Conservation (phyloP, 345 rosid genomes). For the Eucalyptus marginata region DNA sequence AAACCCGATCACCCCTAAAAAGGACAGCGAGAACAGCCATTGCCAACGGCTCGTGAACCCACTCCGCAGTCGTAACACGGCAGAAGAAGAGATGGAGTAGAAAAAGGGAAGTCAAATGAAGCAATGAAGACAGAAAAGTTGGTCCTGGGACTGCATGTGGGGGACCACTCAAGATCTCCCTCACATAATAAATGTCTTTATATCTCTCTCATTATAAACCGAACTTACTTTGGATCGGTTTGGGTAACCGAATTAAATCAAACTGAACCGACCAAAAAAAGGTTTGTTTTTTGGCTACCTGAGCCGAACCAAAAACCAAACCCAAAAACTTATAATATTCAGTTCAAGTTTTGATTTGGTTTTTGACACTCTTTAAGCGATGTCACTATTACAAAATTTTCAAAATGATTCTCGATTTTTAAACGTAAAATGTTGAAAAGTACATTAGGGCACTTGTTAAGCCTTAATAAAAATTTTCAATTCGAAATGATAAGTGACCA, state of each 20-base stretch:
- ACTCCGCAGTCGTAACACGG: slow-evolving; percentile 30
- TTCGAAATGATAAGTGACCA: background rate
- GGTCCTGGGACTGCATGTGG: rapidly evolving
- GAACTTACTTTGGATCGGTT: background rate
- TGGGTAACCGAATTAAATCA: background rate
- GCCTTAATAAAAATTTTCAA: background rate
- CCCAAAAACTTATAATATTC: no score
- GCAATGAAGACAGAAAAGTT: background rate
- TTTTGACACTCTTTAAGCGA: no score
- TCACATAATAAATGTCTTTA: background rate
- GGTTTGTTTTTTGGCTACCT: no score
- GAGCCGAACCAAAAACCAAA: no score
- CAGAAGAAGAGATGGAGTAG: background rate
- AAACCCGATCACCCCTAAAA: no score
- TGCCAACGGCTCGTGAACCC: slow-evolving; percentile 33
- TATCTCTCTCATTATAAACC: background rate
- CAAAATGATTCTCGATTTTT: background rate
- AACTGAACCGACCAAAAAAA: no score
- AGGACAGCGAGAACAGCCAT: slow-evolving; percentile 44
- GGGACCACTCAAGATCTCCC: background rate
- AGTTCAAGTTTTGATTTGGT: no score
- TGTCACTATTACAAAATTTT: no score
- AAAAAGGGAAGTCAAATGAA: background rate
- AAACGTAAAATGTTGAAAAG: background rate
- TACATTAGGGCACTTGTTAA: background rate